Evolutionary conservation across 148 eudicot genomes (phyloP).

Genomic region (Fagopyrum tataricum): DNA sequence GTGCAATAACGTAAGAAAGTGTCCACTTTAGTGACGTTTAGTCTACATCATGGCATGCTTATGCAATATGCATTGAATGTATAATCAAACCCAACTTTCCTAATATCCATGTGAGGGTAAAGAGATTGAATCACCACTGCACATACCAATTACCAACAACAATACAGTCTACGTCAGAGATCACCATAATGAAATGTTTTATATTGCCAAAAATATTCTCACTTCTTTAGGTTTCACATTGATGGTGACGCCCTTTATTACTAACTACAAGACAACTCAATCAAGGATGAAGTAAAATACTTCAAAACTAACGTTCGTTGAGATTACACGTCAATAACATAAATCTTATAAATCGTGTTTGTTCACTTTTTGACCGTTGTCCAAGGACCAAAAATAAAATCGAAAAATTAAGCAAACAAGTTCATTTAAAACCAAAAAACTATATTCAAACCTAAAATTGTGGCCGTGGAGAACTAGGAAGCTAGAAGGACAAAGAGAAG

Average conservation of each 20-base stretch:
- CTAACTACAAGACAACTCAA: neutral
- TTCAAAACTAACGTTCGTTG: no score
- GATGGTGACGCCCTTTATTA: neutral
- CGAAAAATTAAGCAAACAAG: no score
- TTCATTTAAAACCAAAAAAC: no score
- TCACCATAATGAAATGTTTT: constrained; percentile 2
- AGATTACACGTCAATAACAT: neutral
- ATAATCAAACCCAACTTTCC: no score
- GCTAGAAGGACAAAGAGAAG: no score
- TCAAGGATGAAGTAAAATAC: neutral
- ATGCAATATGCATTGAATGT: no score
- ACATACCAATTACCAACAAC: neutral
- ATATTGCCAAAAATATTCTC: neutral
- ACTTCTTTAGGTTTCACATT: neutral
- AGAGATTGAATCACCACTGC: neutral
- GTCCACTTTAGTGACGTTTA: neutral
- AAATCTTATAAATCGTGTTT: no score
- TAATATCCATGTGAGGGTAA: neutral
- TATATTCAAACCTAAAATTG: no score
- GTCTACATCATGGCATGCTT: neutral
- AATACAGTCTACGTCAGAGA: neutral
- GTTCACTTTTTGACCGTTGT: no score
- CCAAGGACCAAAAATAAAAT: no score
- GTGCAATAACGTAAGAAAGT: neutral
- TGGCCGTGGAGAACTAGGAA: no score